Evolutionary conservation across 768 basidiomycete species (phyloP), one percentile per base, ranked within the genome.

Genomic region (Boletus subparvulus): DNA sequence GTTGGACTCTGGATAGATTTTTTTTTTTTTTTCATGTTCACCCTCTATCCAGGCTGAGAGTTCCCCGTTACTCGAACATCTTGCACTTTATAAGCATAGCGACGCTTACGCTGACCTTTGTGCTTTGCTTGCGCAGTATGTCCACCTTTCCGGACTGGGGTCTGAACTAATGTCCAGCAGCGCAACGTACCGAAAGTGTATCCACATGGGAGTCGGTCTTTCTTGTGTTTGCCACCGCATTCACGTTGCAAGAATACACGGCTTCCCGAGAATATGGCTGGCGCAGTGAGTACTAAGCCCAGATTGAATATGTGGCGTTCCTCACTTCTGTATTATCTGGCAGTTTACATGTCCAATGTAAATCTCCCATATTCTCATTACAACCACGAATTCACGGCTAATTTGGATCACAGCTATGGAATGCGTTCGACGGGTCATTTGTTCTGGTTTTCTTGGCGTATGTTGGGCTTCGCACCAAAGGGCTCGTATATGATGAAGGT

Each of bases 271-370:
- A 94, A 69, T 86, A 94, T 65, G 92, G 94, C 26, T 94, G 90
- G 90, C 80, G 82, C 44, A 86, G 92, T 92, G 65, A 74, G 91
- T 78, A n/a, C 48, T 45, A n/a, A 39, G 55, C 19, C 36, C 21
- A 36, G 49, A 54, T 40, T 40, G 14, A 42, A 58, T 32, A n/a
- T 33, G 0, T 11, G 13, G 7, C 17, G 39, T 54, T 52, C 47
- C 59, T 55, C 19, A 60, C 7, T 19, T 26, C 13, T 50, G 26
- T 45, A 35, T 4, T 42, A 16, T 47, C 21, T 13, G 43, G 24
- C 61, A 81, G 92, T 94, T 51, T 94, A 94, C 69, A 83, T 92
- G 42, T 90, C 92, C 21, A 93, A 92, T 66, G 91, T 90, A 67
- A 65, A 21, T 41, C n/a, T 46, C 24, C 24, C 9, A 54, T 59